Percentiles rank a stretch among this genome's conserved stretches.
Evolutionary conservation across 75 land plant genomes (phyloP).

Genomic region (Ceratopteris richardii): DNA sequence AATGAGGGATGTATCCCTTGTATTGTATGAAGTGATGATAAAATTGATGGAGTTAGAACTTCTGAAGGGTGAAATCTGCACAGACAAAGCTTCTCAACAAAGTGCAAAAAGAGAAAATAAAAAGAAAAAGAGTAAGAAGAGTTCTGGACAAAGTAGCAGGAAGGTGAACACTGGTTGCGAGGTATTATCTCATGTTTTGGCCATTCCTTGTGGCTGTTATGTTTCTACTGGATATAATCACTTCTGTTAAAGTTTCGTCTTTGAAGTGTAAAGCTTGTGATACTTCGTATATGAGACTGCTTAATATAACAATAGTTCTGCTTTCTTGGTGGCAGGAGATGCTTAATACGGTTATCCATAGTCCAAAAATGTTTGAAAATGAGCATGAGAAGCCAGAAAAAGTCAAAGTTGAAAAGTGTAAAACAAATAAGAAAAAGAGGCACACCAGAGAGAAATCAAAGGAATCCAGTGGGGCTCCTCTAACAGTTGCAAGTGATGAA

Average conservation of each 20-base stretch:
- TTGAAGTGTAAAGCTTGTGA: no score
- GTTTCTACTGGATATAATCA: no score
- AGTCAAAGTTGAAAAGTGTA: neutral
- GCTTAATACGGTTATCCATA: neutral
- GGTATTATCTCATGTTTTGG: no score
- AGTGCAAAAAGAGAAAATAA: constrained; percentile 36
- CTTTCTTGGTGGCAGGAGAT: neutral
- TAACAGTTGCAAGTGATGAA: neutral
- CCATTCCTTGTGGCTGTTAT: no score
- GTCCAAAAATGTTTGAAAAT: no score
- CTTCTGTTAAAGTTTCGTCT: no score
- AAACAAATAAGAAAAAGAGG: neutral
- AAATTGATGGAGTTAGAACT: constrained; percentile 65
- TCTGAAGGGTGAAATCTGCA: constrained; percentile 34
- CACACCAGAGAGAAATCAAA: neutral
- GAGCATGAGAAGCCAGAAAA: no score
- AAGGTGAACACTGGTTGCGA: neutral
- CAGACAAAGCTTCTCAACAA: constrained; percentile 14
- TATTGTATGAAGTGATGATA: constrained; percentile 50
- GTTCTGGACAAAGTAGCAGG: neutral
- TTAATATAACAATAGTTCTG: no score
- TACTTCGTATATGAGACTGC: no score
- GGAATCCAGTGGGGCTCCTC: neutral
- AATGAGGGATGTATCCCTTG: constrained; percentile 40
- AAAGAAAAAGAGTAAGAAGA: constrained; percentile 31